Evolutionary conservation across 805 yeast species (phyloP), one percentile per base, ranked within the genome.

Genomic region (Candida caryicola): DNA sequence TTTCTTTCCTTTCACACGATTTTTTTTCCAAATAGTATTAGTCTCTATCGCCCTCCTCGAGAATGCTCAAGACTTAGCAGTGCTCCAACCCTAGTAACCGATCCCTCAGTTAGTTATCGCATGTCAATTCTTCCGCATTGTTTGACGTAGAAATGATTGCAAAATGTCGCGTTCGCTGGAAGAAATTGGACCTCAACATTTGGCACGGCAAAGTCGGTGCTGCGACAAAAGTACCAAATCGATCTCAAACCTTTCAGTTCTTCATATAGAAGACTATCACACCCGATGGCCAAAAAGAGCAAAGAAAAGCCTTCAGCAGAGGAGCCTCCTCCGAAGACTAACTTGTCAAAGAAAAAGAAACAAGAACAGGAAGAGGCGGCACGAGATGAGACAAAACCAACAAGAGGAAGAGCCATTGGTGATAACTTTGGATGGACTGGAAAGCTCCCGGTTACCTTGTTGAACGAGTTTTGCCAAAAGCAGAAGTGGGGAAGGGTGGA

Each of bases 341-440:
- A 32, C 12, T 5, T 30, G 16, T 33, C 15, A 18, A 39, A 15
- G 32, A 40, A 40, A 31, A 37, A 29, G 34, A 32, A 17, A 37
- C 18, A 23, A 13, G 15, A 23, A 14, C 35, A 21, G 15, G 37
- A 34, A 15, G 38, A 34, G 18, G 33, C 17, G n/a, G 31, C 18
- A 3, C 29, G 18, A 7, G 40, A 35, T n/a, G 30, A 25, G 14
- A n/a, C 19, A 19, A 64, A 64, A 36, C 73, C 73, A 4, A 61
- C 49, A 33, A 46, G 73, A 41, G 74, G 74, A 3, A 46, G 62
- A 21, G 69, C 59, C 15, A 60, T 69, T 21, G 73, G 72, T 10
- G 81, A 84, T 12, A 75, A 83, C 26, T 66, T 81, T 31, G 87
- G 91, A 19, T 89, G 96, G 96, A 89, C 96, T 0, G 99, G 99